Conservation (phyloP, 2,329 filamentous ascomycete genomes). For the Aspergillus fumigatiaffinis region DNA sequence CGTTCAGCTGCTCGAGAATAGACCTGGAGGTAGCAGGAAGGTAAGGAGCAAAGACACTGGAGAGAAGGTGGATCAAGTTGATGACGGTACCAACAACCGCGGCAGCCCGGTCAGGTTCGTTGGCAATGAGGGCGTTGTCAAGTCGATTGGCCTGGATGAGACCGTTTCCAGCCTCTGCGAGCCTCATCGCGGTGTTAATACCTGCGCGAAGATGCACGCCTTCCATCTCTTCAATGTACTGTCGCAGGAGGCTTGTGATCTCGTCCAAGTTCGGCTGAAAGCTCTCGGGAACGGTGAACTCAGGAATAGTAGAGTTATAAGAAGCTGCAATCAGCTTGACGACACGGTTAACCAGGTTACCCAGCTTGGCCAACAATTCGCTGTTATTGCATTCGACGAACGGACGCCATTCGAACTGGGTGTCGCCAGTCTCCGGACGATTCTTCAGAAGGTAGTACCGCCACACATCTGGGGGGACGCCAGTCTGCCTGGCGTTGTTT, state of each 20-base stretch:
- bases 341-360: constrained; percentile 69
- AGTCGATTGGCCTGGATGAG: constrained; percentile 58
- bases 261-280: constrained; percentile 41
- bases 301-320: constrained; percentile 55
- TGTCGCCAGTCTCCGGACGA: constrained; percentile 79
- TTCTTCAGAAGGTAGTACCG: constrained; percentile 84
- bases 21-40: constrained; percentile 73
- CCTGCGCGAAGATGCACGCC: constrained; percentile 57
- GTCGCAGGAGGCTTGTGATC: constrained; percentile 50
- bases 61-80: constrained; percentile 78
- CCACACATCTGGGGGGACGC: constrained; percentile 83
- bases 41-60: constrained; percentile 75
- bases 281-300: constrained; percentile 37
- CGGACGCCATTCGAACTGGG: constrained; percentile 83
- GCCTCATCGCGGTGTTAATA: constrained; percentile 51
- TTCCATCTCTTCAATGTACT: constrained; percentile 57
- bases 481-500: constrained; percentile 81
- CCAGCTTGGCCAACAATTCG: constrained; percentile 71
- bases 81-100: constrained; percentile 72
- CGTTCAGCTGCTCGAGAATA: constrained; percentile 73
- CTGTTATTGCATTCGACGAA: constrained; percentile 86
- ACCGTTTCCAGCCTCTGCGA: constrained; percentile 57
- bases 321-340: constrained; percentile 69
- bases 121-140: constrained; percentile 59
- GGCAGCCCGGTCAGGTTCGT: constrained; percentile 57